Base-by-base conservation (phyloP, 495 filamentous ascomycete genomes). In the Barbatosphaeria neglecta region DNA sequence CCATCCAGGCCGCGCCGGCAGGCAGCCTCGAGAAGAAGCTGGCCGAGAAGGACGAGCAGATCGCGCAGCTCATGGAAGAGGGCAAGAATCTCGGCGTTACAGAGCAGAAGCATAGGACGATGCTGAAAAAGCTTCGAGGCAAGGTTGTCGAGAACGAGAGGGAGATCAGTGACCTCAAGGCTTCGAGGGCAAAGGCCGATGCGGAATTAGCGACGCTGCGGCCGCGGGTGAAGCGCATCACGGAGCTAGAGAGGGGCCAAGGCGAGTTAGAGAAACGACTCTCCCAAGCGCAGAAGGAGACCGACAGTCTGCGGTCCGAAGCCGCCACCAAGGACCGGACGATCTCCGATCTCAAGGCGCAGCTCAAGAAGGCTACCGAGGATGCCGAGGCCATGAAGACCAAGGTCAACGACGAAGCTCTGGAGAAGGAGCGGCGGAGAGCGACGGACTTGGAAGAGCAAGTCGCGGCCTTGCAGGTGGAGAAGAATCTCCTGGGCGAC, bases 11-110 rank as follows among this genome's bases (percentile, higher is more conserved):
- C 16, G 78, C 83, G 2, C 68, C 78, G 8, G 58, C 77, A 0
- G 81, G 82, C 2, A 85, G 78, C 50, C 25, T 66, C 5, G 86
- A 94, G 44, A 86, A 81, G 59, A 86, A 84, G 54, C 64, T 95
- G 8, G 81, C 86, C 8, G 88, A 92, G 57, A 90, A 89, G 49
- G 87, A 96, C 50, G 87, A 90, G 52, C 83, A 86, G 52, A 92
- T 96, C 47, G 85, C 87, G 5, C 70, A 89, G 37, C 67, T 98
- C 13, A 82, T 98, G 64, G 82, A 93, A 55, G 92, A 98, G 64
- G 92, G 93, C 0, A 87, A 95, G 57, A 89, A 86, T 49, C 73
- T 97, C 10, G 85, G 84, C 3, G 86, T 83, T 54, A 82, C 79
- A 15, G 92, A 97, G 53, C 74, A 96, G 55, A 84, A 85, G 53